These are phyloP conservation scores for Crithidia expoeki DNA, from an alignment of 208 protist species.

Conservation along the genomic window DNA sequence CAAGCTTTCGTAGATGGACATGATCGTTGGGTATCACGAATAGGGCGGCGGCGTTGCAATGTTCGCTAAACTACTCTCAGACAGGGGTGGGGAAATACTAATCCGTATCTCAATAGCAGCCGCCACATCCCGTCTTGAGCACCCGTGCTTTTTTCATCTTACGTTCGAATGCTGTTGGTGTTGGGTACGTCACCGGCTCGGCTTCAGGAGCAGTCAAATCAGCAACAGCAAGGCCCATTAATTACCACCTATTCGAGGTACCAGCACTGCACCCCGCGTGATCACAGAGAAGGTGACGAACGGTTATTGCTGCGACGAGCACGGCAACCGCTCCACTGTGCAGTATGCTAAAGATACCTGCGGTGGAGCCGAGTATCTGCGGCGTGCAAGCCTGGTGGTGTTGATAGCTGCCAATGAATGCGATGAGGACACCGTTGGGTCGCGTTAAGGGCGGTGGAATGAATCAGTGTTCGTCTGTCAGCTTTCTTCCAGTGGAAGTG, in stretches of 20 bases:
- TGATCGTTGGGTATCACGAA: background rate
- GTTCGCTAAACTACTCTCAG: background rate
- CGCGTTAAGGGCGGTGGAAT: background rate
- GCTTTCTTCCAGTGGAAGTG: background rate
- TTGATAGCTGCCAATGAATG: background rate
- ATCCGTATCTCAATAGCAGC: no score
- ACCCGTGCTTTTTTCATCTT: background rate
- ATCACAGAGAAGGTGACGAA: background rate
- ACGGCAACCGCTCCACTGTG: background rate
- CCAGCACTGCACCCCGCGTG: background rate
- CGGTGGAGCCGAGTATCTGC: background rate
- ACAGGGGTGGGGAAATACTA: background rate
- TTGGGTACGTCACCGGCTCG: background rate
- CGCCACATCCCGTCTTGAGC: background rate
- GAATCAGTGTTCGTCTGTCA: background rate
- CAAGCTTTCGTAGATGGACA: no score
- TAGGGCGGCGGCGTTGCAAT: background rate
- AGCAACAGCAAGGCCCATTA: no score
- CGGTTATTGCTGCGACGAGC: slow-evolving; percentile 11
- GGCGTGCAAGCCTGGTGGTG: background rate
- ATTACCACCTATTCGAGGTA: no score
- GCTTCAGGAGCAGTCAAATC: no score
- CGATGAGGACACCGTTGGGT: background rate
- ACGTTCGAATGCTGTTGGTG: no score
- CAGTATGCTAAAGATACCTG: slow-evolving; percentile 4